These are phyloP conservation scores for Xylaria acuta DNA, from an alignment of 495 filamentous ascomycete species.

Conservation along the genomic window DNA sequence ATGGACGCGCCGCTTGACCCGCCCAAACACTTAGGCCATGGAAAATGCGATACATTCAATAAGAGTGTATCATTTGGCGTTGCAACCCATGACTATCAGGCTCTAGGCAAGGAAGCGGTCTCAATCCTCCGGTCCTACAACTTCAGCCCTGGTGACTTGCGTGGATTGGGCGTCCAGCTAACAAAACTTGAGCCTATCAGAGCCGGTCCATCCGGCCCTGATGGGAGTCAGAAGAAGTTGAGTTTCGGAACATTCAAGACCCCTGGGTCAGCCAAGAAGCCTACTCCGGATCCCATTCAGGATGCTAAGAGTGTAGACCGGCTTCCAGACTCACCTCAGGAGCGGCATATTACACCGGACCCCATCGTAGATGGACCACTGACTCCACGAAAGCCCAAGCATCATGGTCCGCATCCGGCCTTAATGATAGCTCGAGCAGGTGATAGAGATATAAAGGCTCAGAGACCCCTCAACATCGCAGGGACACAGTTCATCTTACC, in stretches of 20 bases:
- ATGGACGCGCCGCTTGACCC: conserved; percentile 89
- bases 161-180: conserved; percentile 90
- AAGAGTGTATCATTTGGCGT: conserved; percentile 84
- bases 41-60: conserved; percentile 91
- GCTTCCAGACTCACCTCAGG: conserved; percentile 51
- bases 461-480: conserved; percentile 73
- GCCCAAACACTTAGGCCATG: conserved; percentile 92
- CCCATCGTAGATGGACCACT: conserved; percentile 52
- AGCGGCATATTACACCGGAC: conserved; percentile 48
- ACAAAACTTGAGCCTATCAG: conserved; percentile 87
- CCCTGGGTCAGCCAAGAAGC: conserved; percentile 39
- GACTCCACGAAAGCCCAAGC: conserved; percentile 72
- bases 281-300: conserved; percentile 35
- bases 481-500: conserved; percentile 92
- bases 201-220: conserved; percentile 42
- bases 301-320: conserved; percentile 25
- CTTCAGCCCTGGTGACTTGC: conserved; percentile 86
- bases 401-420: conserved; percentile 53
- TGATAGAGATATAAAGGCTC: conserved; percentile 62
- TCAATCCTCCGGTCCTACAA: conserved; percentile 81
- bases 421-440: conserved; percentile 60
- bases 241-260: conserved; percentile 39
- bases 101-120: conserved; percentile 79
- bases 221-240: conserved; percentile 70
- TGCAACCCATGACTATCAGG: conserved; percentile 73